phyloP scores from a whole-genome alignment of 176 grass and related monocot genomes.

The bread wheat (Triticum aestivum) region IWGSC_CS_RefSeq_v2.1 NC_057806.1:547120117-547120616 shows the following conservation, averaged over 20 bases:
- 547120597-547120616: not conserved
- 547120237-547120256: conserved; percentile 25
- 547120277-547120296: not conserved
- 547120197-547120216: not conserved
- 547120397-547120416: conserved; percentile 13
- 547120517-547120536: conserved; percentile 26
- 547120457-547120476: conserved; percentile 22
- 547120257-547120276: not conserved
- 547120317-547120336: conserved; percentile 16
- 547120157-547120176: not conserved
- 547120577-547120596: not conserved
- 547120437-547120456: not conserved
- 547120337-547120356: conserved; percentile 26
- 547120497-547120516: not conserved
- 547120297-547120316: conserved; percentile 10
- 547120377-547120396: conserved; percentile 11
- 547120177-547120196: not conserved
- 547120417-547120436: not conserved
- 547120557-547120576: not conserved
- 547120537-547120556: not conserved
- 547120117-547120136: conserved; percentile 25
- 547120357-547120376: not conserved
- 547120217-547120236: not conserved
- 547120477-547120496: not conserved
- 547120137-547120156: not conserved